phyloP scores from a whole-genome alignment of 2,329 filamentous ascomycete genomes.

The Diaporthe australafricana region DNA sequence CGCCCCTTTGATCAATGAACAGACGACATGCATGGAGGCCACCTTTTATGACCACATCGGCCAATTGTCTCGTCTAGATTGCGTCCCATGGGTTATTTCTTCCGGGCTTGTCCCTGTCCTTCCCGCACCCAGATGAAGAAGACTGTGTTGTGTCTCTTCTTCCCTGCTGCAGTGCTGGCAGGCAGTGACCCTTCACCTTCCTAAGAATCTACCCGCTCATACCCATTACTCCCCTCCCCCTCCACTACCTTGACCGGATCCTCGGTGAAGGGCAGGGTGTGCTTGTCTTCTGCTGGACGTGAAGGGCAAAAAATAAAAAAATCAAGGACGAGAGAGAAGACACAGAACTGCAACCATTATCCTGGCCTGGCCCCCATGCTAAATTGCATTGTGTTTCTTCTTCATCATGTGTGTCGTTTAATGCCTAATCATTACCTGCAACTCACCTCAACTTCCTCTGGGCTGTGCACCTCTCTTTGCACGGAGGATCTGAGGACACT shows the following conservation, averaged over 20 bases:
- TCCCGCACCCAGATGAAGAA: constrained; percentile 22
- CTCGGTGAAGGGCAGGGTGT: constrained; percentile 28
- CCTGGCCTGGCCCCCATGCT: constrained; percentile 22
- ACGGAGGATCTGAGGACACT: constrained; percentile 17
- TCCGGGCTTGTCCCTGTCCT: constrained; percentile 32
- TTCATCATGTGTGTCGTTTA: constrained; percentile 31
- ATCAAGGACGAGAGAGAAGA: constrained; percentile 15
- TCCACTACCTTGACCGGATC: constrained; percentile 12
- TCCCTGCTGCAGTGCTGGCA: constrained; percentile 29
- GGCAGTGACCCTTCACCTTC: constrained; percentile 24
- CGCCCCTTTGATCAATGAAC: constrained; percentile 35
- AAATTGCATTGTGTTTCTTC: constrained; percentile 20
- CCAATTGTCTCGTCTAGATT: constrained; percentile 30
- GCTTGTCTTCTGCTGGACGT: constrained; percentile 21
- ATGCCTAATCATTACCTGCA: constrained; percentile 26
- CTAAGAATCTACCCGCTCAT: constrained; percentile 10
- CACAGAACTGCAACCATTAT: constrained; percentile 23
- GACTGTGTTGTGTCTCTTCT: constrained; percentile 13
- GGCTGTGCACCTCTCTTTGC: constrained; percentile 16
- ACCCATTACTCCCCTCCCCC: constrained; percentile 12
- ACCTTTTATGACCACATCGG: constrained; percentile 32
- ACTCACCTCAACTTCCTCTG: background rate
- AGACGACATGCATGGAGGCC: constrained; percentile 33
- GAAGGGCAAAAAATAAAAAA: constrained; percentile 18
- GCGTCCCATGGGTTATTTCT: constrained; percentile 30